Evolutionary conservation across 1,284 basidiomycete genomes (phyloP).

Genomic region (Omphalotus olearius): DNA sequence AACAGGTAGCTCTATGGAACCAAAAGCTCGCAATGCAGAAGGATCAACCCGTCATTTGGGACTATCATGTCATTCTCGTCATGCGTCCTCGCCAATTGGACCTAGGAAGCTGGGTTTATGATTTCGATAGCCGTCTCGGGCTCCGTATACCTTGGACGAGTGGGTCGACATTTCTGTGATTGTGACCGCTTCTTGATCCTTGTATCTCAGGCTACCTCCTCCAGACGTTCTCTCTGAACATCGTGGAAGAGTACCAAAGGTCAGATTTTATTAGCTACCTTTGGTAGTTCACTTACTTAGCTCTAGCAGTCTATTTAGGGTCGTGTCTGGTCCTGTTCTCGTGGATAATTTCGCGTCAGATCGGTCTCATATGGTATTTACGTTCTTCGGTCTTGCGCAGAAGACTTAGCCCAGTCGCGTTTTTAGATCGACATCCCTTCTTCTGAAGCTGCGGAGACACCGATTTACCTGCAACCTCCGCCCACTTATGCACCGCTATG

Average conservation of each 20-base stretch:
- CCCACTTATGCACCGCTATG: constrained; percentile 51
- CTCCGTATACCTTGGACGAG: constrained; percentile 48
- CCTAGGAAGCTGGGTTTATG: constrained; percentile 52
- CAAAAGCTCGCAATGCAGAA: constrained; percentile 42
- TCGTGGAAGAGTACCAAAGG: constrained; percentile 45
- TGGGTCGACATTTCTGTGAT: constrained; percentile 22
- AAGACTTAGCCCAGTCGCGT: neutral
- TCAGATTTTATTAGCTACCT: constrained; percentile 18
- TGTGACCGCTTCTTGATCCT: constrained; percentile 9
- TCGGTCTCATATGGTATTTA: constrained; percentile 69
- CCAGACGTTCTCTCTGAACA: constrained; percentile 43
- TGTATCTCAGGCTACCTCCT: constrained; percentile 47
- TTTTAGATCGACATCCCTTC: neutral
- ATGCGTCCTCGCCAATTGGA: constrained; percentile 30
- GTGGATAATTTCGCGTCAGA: constrained; percentile 70
- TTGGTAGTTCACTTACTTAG: neutral
- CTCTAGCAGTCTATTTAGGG: constrained; percentile 40
- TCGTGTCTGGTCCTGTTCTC: constrained; percentile 48
- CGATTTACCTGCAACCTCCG: constrained; percentile 33
- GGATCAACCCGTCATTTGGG: constrained; percentile 55
- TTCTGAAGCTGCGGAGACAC: neutral
- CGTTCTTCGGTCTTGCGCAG: neutral
- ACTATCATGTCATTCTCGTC: constrained; percentile 69
- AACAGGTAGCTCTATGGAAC: constrained; percentile 60
- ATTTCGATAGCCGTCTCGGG: constrained; percentile 52